Base-by-base conservation (phyloP, 2,329 filamentous ascomycete species). In the Cytospora leucostoma region DNA sequence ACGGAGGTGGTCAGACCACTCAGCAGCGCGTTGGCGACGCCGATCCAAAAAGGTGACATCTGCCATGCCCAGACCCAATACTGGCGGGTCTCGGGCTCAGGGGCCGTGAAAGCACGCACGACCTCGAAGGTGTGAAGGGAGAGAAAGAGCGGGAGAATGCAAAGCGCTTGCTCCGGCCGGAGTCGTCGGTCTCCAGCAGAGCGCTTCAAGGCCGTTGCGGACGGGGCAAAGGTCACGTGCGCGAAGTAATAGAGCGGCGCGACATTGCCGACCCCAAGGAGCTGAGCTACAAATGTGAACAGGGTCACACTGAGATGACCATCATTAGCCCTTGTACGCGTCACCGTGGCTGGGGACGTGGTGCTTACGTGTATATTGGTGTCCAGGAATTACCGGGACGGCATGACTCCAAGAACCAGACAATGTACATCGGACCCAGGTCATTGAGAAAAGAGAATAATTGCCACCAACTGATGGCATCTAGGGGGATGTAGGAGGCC, bases 11-110 rank as follows among this genome's bases (percentile, higher is more conserved):
- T 51, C n/a, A 58, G 5, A 19, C 40, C 19, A 21, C 17, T 66
- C 17, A 44, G 55, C 27, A 56, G 10, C 8, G 62, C n/a, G 54
- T 70, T 69, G 35, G 40, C 56, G 2, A 70, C 0, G 1, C 69
- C 68, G 21, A 71, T 68, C 68, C 68, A 71, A 1, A 69, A 19
- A 37, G 70, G 69, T 19, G 61, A 50, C 47, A 69, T 53, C 57
- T 71, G 70, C 70, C 69, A 72, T 19, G 67, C 68, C 68, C 68
- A 72, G 15, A 66, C 65, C 69, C 69, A 70, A 35, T 61, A 70
- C 52, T 72, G 69, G 3, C 69, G 66, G 1, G 63, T 68, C 19
- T 57, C 47, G 3, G 51, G 37, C 15, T 70, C 68, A 0, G 67
- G 67, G 4, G 66, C 57, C 4, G 69, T 51, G 44, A 65, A 70